Conservation (phyloP, 1,139 yeast genomes). For the Diutina pseudorugosa region DNA sequence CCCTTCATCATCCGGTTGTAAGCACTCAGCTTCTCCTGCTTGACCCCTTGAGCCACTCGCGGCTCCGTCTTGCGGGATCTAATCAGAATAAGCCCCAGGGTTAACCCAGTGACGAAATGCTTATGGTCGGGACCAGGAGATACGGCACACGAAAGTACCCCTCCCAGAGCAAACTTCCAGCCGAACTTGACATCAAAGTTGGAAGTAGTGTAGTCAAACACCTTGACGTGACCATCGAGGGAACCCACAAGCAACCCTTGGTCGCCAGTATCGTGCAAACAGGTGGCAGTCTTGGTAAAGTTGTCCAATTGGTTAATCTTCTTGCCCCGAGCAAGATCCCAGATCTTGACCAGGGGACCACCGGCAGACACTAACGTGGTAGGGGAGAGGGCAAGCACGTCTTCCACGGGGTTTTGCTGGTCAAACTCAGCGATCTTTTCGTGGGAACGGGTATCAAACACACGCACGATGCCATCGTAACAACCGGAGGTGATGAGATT, state of each 20-base stretch:
- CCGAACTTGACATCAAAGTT: slow-evolving; percentile 90
- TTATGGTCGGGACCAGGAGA: slow-evolving; percentile 63
- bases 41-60: slow-evolving; percentile 28
- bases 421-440: slow-evolving; percentile 36
- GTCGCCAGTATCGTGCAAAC: slow-evolving; percentile 58
- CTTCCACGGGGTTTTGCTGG: slow-evolving; percentile 62
- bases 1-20: slow-evolving; percentile 83
- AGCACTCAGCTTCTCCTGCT: slow-evolving; percentile 32
- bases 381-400: slow-evolving; percentile 67
- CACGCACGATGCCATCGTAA: slow-evolving; percentile 76
- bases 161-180: slow-evolving; percentile 88
- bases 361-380: slow-evolving; percentile 78
- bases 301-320: slow-evolving; percentile 54
- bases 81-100: slow-evolving; percentile 78
- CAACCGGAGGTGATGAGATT: slow-evolving; percentile 85
- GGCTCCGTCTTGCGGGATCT: slow-evolving; percentile 74
- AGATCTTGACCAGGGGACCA: slow-evolving; percentile 76
- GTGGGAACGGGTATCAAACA: slow-evolving; percentile 71
- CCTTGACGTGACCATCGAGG: slow-evolving; percentile 92
- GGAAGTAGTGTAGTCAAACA: slow-evolving; percentile 65
- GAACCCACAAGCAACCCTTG: slow-evolving; percentile 85
- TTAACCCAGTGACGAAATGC: slow-evolving; percentile 90
- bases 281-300: slow-evolving; percentile 88
- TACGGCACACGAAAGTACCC: slow-evolving; percentile 79
- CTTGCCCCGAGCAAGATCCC: slow-evolving; percentile 81